These are phyloP conservation scores for Neofusicoccum cordaticola DNA, from an alignment of 2,329 filamentous ascomycete species.

Conservation along the genomic window DNA sequence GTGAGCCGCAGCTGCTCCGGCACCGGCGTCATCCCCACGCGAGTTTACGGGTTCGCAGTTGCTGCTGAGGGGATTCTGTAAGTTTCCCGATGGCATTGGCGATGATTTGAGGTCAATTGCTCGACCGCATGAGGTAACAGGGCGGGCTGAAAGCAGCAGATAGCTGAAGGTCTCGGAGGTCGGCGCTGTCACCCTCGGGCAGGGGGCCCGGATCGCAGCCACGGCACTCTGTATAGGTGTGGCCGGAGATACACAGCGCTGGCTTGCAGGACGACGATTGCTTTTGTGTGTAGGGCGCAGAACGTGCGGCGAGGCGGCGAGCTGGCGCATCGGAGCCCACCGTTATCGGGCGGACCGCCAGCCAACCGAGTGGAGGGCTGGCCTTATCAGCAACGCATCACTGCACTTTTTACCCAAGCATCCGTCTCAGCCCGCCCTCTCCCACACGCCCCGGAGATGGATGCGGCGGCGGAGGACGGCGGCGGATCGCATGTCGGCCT, in stretches of 20 bases:
- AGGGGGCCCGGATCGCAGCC: neutral
- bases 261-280: constrained; percentile 5
- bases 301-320: neutral
- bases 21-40: too few species aligned
- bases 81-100: too few species aligned
- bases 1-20: too few species aligned
- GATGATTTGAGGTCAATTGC: too few species aligned
- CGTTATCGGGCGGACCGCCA: constrained; percentile 8
- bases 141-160: neutral
- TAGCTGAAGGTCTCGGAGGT: neutral
- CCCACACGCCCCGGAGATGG: neutral
- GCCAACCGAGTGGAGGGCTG: neutral
- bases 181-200: neutral
- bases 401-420: constrained; percentile 13
- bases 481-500: constrained; percentile 13
- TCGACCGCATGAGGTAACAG: neutral
- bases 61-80: too few species aligned
- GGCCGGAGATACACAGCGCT: neutral
- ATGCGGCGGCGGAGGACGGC: neutral
- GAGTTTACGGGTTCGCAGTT: too few species aligned
- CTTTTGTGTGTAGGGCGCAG: neutral
- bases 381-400: constrained; percentile 14
- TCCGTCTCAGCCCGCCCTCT: neutral
- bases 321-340: neutral
- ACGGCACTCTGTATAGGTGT: neutral